These are phyloP conservation scores for Oldenlandia corymbosa DNA, from an alignment of 257 asterid genomes.

Conservation along the genomic window DNA sequence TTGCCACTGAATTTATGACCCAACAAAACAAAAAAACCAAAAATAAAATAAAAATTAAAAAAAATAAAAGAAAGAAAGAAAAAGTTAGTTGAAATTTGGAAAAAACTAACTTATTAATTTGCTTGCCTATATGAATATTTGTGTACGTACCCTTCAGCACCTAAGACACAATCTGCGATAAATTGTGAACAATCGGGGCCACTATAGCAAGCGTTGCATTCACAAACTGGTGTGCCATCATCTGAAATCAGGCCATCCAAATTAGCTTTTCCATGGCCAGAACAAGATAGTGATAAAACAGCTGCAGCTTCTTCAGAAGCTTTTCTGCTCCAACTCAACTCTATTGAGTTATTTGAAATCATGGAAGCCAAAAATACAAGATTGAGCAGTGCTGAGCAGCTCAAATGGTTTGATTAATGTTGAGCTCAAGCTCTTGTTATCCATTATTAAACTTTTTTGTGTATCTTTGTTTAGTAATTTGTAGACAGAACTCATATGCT, in stretches of 20 bases:
- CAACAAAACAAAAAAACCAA: no score
- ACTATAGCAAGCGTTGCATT: constrained; percentile 45
- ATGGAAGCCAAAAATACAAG: background rate
- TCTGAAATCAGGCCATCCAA: constrained; percentile 28
- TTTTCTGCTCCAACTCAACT: constrained; percentile 44
- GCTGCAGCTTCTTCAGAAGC: constrained; percentile 66
- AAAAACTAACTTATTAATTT: no score
- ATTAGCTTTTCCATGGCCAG: constrained; percentile 60
- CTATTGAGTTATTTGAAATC: background rate
- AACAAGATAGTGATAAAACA: constrained; percentile 39
- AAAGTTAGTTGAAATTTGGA: no score
- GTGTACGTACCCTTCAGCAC: constrained; percentile 40
- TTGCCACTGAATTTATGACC: constrained; percentile 20
- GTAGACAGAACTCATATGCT: background rate
- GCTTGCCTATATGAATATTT: no score
- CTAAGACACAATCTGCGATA: constrained; percentile 31
- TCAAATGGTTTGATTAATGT: background rate
- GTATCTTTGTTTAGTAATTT: no score
- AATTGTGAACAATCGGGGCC: constrained; percentile 46
- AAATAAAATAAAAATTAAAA: no score
- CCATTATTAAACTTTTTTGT: background rate
- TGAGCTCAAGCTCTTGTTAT: background rate
- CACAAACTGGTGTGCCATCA: constrained; percentile 42
- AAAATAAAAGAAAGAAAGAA: no score
- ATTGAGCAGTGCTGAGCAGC: background rate